A percentile compares a stretch with the other conserved stretches of the same genome.
phyloP scores from a whole-genome alignment of 805 yeast species.

The Lipomyces anomalus region DNA sequence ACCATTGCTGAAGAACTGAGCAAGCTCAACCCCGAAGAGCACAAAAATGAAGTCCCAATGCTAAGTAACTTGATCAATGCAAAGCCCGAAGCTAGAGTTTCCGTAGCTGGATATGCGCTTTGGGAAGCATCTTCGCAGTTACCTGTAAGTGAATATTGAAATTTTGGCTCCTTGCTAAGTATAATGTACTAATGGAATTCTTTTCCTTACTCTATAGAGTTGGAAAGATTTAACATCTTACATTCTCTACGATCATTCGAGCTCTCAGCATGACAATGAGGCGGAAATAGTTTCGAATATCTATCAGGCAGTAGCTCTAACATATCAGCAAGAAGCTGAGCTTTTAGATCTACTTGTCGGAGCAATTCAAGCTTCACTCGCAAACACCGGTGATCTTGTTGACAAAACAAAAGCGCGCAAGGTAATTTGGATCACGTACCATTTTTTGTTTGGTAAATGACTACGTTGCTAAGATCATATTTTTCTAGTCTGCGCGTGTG shows the following conservation, averaged over 20 bases:
- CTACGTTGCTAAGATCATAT: neutral
- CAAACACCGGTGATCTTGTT: neutral
- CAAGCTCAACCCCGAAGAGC: conserved; percentile 7
- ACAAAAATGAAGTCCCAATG: conserved; percentile 4
- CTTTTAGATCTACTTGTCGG: conserved; percentile 17
- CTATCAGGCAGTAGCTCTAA: neutral
- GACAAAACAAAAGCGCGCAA: neutral
- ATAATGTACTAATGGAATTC: too few species aligned
- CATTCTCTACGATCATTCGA: neutral
- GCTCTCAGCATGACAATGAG: neutral
- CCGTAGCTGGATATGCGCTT: conserved; percentile 16
- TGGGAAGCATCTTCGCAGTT: conserved; percentile 9
- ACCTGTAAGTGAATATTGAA: conserved; percentile 6
- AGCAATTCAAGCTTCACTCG: conserved; percentile 9
- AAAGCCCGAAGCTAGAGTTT: conserved; percentile 14
- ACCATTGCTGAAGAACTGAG: conserved; percentile 11
- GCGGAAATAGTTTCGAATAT: neutral
- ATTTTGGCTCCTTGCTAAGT: too few species aligned
- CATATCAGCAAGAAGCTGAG: neutral
- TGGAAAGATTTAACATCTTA: neutral
- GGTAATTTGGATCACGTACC: neutral
- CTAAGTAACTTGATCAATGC: conserved; percentile 7
- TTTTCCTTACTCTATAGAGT: neutral
- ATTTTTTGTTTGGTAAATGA: too few species aligned
- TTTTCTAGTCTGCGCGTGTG: neutral